Base-by-base conservation (phyloP, 805 yeast species). In the Saccharomycopsis babjevae region DNA sequence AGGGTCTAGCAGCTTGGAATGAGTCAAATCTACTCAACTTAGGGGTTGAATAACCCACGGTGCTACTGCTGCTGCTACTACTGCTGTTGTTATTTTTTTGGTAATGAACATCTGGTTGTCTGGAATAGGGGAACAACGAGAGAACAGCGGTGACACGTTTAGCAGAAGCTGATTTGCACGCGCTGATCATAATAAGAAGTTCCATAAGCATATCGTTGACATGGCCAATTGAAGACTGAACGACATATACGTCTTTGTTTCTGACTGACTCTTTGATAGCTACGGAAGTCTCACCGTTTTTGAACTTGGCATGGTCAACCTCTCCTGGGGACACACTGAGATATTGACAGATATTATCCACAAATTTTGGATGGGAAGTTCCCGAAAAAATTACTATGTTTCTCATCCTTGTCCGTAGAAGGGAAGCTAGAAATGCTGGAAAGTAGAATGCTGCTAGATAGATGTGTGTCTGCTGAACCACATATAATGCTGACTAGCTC, bases 71-170 rank as follows among this genome's bases (percentile, higher is more conserved):
- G 59, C 16, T 25, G 34, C 28, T 32, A 20, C 32, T 43, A 25
- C 18, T 28, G 16, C 25, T n/a, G 32, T 32, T 22, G 57, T 46
- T 40, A 50, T 65, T 65, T 82, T 80, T 69, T 81, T 80, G 61
- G 69, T 87, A 88, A 38, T 97, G 96, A 42, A 89, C 83, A 72
- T 93, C 98, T 3, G 97, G 96, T 73, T 94, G 99, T 69, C 99
- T 81, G 2, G 96, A 88, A 71, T 94, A 94, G 32, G 98, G 97
- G 73, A 94, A 94, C 63, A 91, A 78, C 3, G 99, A 99, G 72
- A 89, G 77, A 36, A 91, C 96, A 0, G 93, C 97, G 1, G 96
- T 89, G 54, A 91, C 96, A 61, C 93, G 79, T 61, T 82, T 83
- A 15, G 97, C 97, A 62, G 93, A 85, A 1, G 97, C 96, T 56